Evolutionary conservation across 192 early-diverging fungal species (phyloP).

Genomic region (Entomortierella lignicola): DNA sequence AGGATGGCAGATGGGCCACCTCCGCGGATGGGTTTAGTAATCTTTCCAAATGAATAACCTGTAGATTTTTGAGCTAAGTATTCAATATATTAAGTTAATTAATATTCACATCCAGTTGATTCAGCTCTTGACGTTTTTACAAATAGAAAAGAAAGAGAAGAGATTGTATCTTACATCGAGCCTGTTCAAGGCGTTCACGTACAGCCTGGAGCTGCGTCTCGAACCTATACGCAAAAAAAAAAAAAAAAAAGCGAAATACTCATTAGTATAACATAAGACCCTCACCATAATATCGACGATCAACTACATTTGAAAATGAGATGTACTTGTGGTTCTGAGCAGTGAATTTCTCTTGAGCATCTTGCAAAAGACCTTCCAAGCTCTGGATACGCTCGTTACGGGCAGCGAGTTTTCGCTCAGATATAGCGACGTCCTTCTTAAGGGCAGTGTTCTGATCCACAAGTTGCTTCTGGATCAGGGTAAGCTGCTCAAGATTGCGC

Average conservation of each 20-base stretch:
- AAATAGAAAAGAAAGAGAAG: not conserved
- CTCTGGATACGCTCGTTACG: conserved; percentile 95
- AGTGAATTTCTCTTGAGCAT: conserved; percentile 85
- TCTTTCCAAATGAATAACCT: conserved; percentile 72
- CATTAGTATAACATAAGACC: not conserved
- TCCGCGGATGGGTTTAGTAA: conserved; percentile 94
- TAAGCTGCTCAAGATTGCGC: conserved; percentile 96
- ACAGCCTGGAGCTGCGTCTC: conserved; percentile 84
- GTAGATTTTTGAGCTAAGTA: conserved; percentile 57
- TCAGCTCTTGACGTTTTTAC: too few species aligned
- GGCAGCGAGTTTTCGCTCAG: conserved; percentile 91
- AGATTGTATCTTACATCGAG: conserved; percentile 64
- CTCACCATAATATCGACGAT: too few species aligned
- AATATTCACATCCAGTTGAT: not conserved
- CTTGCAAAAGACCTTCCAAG: conserved; percentile 85
- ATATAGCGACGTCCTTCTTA: conserved; percentile 92
- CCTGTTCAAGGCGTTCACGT: conserved; percentile 84
- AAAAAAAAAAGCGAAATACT: not conserved
- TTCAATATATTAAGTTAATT: not conserved
- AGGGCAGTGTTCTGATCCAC: conserved; percentile 96
- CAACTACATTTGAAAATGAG: not conserved
- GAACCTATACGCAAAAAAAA: conserved; percentile 65
- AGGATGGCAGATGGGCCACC: conserved; percentile 52
- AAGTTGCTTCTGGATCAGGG: conserved; percentile 94
- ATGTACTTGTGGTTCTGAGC: conserved; percentile 77